phyloP scores from a whole-genome alignment of 495 filamentous ascomycete species.

The Podospora australis region DNA sequence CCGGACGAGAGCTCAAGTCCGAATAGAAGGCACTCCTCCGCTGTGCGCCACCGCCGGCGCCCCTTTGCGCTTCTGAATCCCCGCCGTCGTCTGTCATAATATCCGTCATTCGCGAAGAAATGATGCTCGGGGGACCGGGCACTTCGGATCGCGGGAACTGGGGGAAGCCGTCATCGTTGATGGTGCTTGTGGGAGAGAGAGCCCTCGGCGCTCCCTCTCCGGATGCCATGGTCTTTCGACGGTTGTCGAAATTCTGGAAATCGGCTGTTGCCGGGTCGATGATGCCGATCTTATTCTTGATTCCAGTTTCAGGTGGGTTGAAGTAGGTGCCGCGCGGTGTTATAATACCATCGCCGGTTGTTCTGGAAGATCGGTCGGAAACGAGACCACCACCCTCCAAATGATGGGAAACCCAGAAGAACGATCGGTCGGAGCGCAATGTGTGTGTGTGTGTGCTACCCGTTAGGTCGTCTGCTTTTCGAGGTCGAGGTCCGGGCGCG shows the following conservation, averaged over 20 bases:
- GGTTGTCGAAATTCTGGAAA: neutral
- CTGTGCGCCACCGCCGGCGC: slow-evolving; percentile 27
- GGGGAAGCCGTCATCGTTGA: slow-evolving; percentile 35
- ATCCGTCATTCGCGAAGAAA: slow-evolving; percentile 83
- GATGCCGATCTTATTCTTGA: neutral
- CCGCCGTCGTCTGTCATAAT: slow-evolving; percentile 53
- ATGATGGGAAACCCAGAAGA: neutral
- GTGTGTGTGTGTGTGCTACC: slow-evolving; percentile 3
- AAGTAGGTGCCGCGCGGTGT: neutral
- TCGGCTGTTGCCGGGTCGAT: neutral
- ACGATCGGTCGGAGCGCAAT: neutral
- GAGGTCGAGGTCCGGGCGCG: slow-evolving; percentile 22
- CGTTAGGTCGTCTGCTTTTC: neutral
- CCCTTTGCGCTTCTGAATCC: slow-evolving; percentile 30
- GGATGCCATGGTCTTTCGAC: slow-evolving; percentile 28
- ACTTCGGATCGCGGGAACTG: slow-evolving; percentile 31
- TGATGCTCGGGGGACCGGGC: slow-evolving; percentile 53
- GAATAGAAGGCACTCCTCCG: slow-evolving; percentile 34
- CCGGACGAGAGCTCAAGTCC: slow-evolving; percentile 44
- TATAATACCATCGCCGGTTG: slow-evolving; percentile 10
- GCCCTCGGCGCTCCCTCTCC: slow-evolving; percentile 27
- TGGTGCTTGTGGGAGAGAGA: slow-evolving; percentile 24
- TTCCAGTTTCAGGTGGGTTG: slow-evolving; percentile 2
- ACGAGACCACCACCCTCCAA: neutral
- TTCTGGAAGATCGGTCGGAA: neutral